Percentiles rank a stretch among this genome's conserved stretches.
These are phyloP conservation scores for Sporothrix luriei DNA, from an alignment of 2,329 filamentous ascomycete genomes.

Conservation along the genomic window DNA sequence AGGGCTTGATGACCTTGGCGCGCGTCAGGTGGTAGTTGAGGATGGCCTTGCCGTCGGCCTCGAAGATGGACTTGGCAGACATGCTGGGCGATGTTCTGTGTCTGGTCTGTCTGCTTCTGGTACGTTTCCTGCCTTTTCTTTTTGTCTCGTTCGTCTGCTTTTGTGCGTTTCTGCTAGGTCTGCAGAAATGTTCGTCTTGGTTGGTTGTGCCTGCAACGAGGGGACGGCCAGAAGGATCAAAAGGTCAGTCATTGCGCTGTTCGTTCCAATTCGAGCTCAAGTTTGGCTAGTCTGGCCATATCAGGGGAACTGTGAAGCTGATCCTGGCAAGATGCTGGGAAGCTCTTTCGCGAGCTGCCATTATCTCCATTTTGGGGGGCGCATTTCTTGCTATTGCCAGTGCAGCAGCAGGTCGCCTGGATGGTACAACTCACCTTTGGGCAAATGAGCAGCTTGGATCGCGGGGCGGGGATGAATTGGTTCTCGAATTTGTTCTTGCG, in stretches of 20 bases:
- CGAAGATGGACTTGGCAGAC: conserved; percentile 96
- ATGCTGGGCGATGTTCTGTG: conserved; percentile 50
- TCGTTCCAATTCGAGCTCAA: background rate
- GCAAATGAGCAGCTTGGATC: conserved; percentile 24
- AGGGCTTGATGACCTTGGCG: conserved; percentile 95
- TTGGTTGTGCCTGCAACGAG: conserved; percentile 9
- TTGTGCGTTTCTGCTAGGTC: conserved; percentile 2
- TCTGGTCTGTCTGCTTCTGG: conserved; percentile 14
- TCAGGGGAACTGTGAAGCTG: background rate
- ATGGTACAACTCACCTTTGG: conserved; percentile 30
- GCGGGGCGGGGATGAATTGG: conserved; percentile 20
- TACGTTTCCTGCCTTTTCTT: background rate
- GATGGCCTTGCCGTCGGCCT: conserved; percentile 99
- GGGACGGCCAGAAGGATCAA: conserved; percentile 11
- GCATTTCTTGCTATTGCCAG: conserved; percentile 20
- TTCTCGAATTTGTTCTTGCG: conserved; percentile 6
- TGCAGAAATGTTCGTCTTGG: background rate
- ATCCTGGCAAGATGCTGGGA: background rate
- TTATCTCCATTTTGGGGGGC: background rate
- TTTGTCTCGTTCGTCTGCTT: conserved; percentile 17
- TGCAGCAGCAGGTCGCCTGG: background rate
- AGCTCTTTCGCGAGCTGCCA: conserved; percentile 3
- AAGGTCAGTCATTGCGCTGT: conserved; percentile 9
- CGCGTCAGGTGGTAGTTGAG: conserved; percentile 99
- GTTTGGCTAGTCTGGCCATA: background rate